Evolutionary conservation across 768 basidiomycete genomes (phyloP), one percentile per base, ranked within the genome.

Genomic region (Dentipellis fragilis): DNA sequence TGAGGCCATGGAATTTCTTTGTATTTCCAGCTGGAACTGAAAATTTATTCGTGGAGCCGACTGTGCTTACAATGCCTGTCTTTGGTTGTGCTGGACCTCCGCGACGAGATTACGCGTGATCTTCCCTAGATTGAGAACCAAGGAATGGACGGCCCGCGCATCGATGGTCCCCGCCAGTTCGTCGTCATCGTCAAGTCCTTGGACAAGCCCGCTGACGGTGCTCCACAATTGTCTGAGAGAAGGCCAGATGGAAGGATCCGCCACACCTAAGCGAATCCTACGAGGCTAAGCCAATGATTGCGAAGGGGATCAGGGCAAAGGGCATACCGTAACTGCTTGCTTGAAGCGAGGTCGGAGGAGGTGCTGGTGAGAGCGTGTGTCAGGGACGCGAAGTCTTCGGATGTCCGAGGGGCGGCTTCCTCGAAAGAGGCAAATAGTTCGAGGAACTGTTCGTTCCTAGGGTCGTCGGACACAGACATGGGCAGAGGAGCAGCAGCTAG

Each of bases 91-190:
- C 8, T 80, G 75, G 14, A 84, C 77, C 6, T 83, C 88, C 10
- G 90, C 90, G 36, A 89, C 82, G 10, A 93, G 69, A 66, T 96
- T 94, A 57, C 93, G 79, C 12, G 89, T 91, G 64, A 94, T 84
- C 63, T 81, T 85, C 8, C 83, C 85, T 19, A 91, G 23, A 42
- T 62, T 64, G 45, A 66, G 36, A 21, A 59, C 52, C 4, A 69
- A 72, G 23, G 65, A 40, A 14, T 52, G 56, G 21, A 51, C 38
- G 42, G 42, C 14, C n/a, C 19, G n/a, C 14, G 42, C 42, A 49
- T 14, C 19, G 23, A 22, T 23, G 48, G 14, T 23, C 17, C 29
- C 22, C 34, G 67, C 72, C n/a, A 75, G 67, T 50, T 72, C 72
- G 19, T 77, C 77, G 39, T 76, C 75, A 34, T 70, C 73, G 59